Evolutionary conservation across 192 early-diverging fungal species (phyloP), one percentile per base, ranked within the genome.

Genomic region (Coemansia aciculifera): DNA sequence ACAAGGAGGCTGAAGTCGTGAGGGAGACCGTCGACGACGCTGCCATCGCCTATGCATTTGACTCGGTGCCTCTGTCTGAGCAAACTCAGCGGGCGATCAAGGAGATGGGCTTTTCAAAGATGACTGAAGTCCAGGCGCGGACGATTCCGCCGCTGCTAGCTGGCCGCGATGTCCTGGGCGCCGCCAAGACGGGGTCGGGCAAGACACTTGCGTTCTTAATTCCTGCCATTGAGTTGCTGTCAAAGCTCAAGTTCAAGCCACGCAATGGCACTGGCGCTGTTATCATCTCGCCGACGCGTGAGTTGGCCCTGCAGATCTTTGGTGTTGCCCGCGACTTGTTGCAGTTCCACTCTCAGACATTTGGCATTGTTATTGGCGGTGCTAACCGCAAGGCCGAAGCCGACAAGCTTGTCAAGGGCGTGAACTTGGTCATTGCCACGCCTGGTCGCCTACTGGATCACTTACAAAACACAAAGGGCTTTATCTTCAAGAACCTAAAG

Each of bases 331-430:
- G 96, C 64, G 95, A 99, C 40, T 86, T 99, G 59, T 76, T 95
- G 69, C 92, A 93, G 78, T 90, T 92, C 85, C 98, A 99, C 75
- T 89, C 92, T 59, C 94, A 98, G 74, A 99, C 98, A 10, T 98
- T 95, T 77, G 98, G 98, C 54, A 93, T 99, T 71, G 92, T 98
- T 38, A 98, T 98, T 87, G 98, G 98, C 54, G 98, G 98, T 38
- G 96, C 96, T 13, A 97, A 97, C 80, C 87, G 96, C 70, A 92
- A 92, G 69, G 95, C 95, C 36, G 96, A 99, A 85, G 94, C 92
- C 10, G 94, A 97, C 44, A 97, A 98, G 85, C 87, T 99, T 44
- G 78, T 78, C 48, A 98, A 97, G 83, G 98, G 98, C 56, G 96
- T 98, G 36, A 98, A 99, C 77, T 74, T 99, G 27, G 65, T 98